These are phyloP conservation scores for Sporisorium reilianum DNA, from an alignment of 1,284 basidiomycete species.

Conservation along the genomic window DNA sequence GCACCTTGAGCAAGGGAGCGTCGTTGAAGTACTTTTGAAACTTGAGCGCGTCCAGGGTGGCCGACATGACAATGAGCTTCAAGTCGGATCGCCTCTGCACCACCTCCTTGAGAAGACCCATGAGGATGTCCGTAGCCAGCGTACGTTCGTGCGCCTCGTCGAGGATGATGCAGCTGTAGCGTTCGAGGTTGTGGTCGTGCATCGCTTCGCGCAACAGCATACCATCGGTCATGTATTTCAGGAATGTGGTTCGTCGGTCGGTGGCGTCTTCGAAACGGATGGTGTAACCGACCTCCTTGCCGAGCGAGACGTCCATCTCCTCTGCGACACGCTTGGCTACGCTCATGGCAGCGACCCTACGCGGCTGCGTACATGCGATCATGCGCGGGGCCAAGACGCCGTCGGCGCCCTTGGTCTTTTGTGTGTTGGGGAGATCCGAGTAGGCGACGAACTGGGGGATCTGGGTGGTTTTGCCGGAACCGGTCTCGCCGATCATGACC, in stretches of 20 bases:
- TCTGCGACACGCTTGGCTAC: slow-evolving; percentile 98
- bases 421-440: slow-evolving; percentile 85
- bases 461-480: slow-evolving; percentile 98
- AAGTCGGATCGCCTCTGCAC: slow-evolving; percentile 86
- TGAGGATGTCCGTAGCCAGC: slow-evolving; percentile 96
- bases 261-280: slow-evolving; percentile 99
- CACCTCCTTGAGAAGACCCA: slow-evolving; percentile 85
- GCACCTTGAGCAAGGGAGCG: slow-evolving; percentile 94
- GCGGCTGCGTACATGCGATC: slow-evolving; percentile 96
- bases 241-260: slow-evolving; percentile 57
- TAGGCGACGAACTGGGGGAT: slow-evolving; percentile 97
- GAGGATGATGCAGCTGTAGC: slow-evolving; percentile 96
- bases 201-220: slow-evolving; percentile 95
- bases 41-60: slow-evolving; percentile 95
- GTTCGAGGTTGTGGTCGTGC: slow-evolving; percentile 88
- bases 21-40: slow-evolving; percentile 95
- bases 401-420: slow-evolving; percentile 56
- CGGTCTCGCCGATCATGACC: slow-evolving; percentile 97
- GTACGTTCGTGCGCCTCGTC: slow-evolving; percentile 99
- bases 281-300: slow-evolving; percentile 95
- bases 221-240: slow-evolving; percentile 95
- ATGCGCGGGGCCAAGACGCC: slow-evolving; percentile 79
- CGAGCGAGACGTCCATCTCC: slow-evolving; percentile 95
- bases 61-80: slow-evolving; percentile 98
- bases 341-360: slow-evolving; percentile 96